Percentiles rank a stretch among this genome's conserved stretches.
Evolutionary conservation across 306 rosid genomes (phyloP).

Genomic region (Pachyrhizus erosus): DNA sequence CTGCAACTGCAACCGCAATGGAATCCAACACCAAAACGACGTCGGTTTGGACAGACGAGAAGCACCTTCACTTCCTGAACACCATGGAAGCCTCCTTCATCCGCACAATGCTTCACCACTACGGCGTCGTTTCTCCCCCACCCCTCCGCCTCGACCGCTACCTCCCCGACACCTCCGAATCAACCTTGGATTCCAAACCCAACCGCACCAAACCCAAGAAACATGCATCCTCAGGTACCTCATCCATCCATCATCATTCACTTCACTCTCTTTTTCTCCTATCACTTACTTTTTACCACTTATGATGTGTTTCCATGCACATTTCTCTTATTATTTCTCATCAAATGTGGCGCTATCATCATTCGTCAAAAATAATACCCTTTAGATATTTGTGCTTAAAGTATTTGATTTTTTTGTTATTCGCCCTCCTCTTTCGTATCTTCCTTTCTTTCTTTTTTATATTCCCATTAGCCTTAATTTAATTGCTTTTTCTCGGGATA

Average conservation of each 20-base stretch:
- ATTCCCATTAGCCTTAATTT: not conserved
- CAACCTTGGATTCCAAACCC: slow-evolving; percentile 65
- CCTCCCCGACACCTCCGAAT: slow-evolving; percentile 69
- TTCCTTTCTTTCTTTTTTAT: not conserved
- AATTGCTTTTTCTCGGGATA: not conserved
- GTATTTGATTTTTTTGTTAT: not conserved
- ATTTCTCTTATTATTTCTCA: no score
- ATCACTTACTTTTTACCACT: no score
- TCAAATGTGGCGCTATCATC: not conserved
- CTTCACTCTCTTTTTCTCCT: not conserved
- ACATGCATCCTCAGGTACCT: slow-evolving; percentile 50
- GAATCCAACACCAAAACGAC: slow-evolving; percentile 28
- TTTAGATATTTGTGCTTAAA: slow-evolving; percentile 49
- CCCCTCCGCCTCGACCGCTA: slow-evolving; percentile 63
- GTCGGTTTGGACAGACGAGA: slow-evolving; percentile 77
- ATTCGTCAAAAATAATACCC: not conserved
- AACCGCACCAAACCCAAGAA: slow-evolving; percentile 20
- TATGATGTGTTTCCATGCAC: no score
- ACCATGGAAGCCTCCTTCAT: slow-evolving; percentile 81
- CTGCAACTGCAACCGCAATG: not conserved
- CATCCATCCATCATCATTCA: not conserved
- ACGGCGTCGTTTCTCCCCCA: not conserved
- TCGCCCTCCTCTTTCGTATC: not conserved
- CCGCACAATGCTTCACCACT: slow-evolving; percentile 60
- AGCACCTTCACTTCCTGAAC: slow-evolving; percentile 67